Evolutionary conservation across 352 stramenopile genomes (phyloP).

Genomic region (Salisapilia sapeloensis): DNA sequence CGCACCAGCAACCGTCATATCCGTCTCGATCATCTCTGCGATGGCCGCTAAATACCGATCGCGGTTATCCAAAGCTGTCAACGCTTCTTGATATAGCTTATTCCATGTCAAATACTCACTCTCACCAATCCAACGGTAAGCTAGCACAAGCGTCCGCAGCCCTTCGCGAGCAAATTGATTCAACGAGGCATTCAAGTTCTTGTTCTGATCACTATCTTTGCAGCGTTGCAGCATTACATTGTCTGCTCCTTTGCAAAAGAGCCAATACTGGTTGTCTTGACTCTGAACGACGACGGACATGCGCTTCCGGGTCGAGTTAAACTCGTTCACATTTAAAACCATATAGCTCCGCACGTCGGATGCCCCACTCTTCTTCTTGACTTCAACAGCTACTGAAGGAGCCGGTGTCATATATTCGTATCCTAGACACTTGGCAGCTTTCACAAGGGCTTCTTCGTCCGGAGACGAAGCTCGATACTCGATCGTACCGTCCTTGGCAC

Average conservation of each 20-base stretch:
- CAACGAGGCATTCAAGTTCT: slow-evolving; percentile 25
- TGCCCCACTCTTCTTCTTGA: slow-evolving; percentile 23
- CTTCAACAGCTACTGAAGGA: slow-evolving; percentile 24
- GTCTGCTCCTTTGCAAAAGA: slow-evolving; percentile 72
- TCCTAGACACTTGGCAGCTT: slow-evolving; percentile 58
- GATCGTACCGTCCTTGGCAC: slow-evolving; percentile 18
- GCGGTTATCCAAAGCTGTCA: slow-evolving; percentile 39
- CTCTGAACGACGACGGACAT: slow-evolving; percentile 92
- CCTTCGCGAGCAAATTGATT: slow-evolving; percentile 70
- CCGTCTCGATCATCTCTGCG: slow-evolving; percentile 33
- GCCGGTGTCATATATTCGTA: slow-evolving; percentile 68
- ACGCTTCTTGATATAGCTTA: slow-evolving; percentile 28
- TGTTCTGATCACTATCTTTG: slow-evolving; percentile 10
- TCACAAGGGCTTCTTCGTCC: slow-evolving; percentile 88
- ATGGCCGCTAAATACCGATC: slow-evolving; percentile 31
- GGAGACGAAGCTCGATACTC: slow-evolving; percentile 83
- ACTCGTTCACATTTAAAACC: slow-evolving; percentile 71
- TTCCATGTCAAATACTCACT: slow-evolving; percentile 50
- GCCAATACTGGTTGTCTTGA: slow-evolving; percentile 17
- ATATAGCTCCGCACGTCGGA: slow-evolving; percentile 19
- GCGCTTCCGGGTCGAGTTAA: slow-evolving; percentile 90
- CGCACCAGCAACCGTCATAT: slow-evolving; percentile 76
- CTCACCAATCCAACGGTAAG: slow-evolving; percentile 31
- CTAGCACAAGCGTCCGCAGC: slow-evolving; percentile 67
- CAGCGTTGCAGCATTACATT: slow-evolving; percentile 71